Evolutionary conservation across 2,329 filamentous ascomycete species (phyloP), one percentile per base, ranked within the genome.

Genomic region (Trichophyton equinum): DNA sequence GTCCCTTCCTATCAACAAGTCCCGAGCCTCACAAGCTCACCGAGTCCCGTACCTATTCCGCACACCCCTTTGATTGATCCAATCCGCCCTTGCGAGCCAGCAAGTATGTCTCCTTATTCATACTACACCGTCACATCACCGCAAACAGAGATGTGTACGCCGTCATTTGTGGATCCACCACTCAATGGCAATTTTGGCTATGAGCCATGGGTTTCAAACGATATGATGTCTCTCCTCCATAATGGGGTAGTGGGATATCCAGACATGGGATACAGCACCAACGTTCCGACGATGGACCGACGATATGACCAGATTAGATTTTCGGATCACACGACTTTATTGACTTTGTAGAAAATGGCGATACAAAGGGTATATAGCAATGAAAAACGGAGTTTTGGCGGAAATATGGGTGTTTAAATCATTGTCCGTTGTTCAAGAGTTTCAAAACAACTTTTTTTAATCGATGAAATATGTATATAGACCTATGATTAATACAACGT

Each of bases 11-110:
- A 42, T 20, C 55, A 44, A 57, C 57, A 59, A 22, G 42, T 44
- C 25, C 57, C 57, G 15, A 59, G 57, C 15, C 57, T 59, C 27
- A 38, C 57, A 11, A 59, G 57, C n/a, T 59, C 57, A 22, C 57
- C 57, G 9, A 59, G 57, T 22, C 57, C 57, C 1, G 57, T 27
- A 8, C 25, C 57, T 4, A 44, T 59, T 20, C 42, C 57, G 11
- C 57, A 59, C 11, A 44, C 44, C 4, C 42, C 57, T 49, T 38
- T 59, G 11, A 25, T 42, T 9, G 57, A 59, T 22, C n/a, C 57
- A 33, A 59, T n/a, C 18, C 20, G 30, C 13, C n/a, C 27, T 59
- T 59, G 57, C 11, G 57, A 59, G 27, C 25, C 57, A n/a, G 9
- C 42, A 13, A 59, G n/a, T 42, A 59, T 44, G 8, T 59, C 57